phyloP scores from a whole-genome alignment of 352 stramenopile species.

The Pythium brachiatum region DNA sequence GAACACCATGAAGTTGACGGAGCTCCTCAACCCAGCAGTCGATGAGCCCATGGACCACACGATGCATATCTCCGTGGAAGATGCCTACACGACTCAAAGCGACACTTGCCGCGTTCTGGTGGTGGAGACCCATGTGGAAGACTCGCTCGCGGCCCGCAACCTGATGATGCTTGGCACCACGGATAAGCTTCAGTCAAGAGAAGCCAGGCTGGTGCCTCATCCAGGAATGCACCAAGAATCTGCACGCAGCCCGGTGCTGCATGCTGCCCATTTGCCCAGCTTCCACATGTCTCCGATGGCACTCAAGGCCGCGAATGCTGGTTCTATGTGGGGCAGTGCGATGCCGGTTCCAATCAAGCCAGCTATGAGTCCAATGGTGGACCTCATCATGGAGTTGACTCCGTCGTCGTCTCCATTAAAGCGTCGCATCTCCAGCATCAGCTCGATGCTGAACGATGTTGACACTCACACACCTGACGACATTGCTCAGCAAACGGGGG shows the following conservation, averaged over 20 bases:
- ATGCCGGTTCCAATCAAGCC: background rate
- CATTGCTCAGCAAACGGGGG: background rate
- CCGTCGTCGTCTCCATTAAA: slow-evolving; percentile 1
- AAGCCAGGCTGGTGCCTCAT: background rate
- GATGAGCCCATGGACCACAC: slow-evolving; percentile 8
- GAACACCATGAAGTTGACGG: slow-evolving; percentile 25
- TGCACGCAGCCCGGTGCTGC: slow-evolving; percentile 14
- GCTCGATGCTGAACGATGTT: slow-evolving; percentile 5
- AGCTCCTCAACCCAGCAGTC: slow-evolving; percentile 32
- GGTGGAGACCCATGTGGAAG: slow-evolving; percentile 16
- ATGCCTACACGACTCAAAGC: background rate
- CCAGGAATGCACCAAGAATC: background rate
- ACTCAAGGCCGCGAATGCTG: slow-evolving; percentile 8
- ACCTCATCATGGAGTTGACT: background rate
- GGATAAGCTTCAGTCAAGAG: background rate
- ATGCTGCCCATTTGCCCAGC: background rate
- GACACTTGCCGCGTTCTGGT: slow-evolving; percentile 1
- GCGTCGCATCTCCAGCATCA: slow-evolving; percentile 14
- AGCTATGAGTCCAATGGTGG: background rate
- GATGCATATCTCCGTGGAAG: background rate
- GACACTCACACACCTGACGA: background rate
- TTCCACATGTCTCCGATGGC: slow-evolving; percentile 28
- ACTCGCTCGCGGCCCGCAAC: slow-evolving; percentile 12
- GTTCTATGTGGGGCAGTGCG: background rate
- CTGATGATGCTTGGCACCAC: slow-evolving; percentile 19